phyloP scores from a whole-genome alignment of 805 yeast species.

The Teunomyces gatunensis region DNA sequence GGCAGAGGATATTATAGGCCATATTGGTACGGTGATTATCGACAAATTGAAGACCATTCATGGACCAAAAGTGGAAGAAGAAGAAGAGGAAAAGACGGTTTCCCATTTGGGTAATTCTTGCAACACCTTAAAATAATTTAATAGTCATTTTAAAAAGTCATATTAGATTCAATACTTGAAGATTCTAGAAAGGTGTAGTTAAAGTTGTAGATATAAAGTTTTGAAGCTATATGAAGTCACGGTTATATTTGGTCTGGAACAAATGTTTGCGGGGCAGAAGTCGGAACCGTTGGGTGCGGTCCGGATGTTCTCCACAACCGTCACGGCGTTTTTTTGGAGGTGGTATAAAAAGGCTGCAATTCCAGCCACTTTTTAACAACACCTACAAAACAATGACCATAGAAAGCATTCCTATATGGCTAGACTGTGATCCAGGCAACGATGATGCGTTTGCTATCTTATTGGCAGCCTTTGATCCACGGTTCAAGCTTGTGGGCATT shows the following conservation, averaged over 20 bases:
- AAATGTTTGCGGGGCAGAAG: neutral
- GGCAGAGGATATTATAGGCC: slow-evolving; percentile 75
- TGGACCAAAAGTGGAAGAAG: neutral
- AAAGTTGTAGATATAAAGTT: too few species aligned
- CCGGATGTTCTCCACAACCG: slow-evolving; percentile 1
- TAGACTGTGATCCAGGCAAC: slow-evolving; percentile 92
- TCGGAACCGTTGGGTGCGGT: neutral
- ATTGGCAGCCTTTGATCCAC: slow-evolving; percentile 58
- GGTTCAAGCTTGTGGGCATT: slow-evolving; percentile 60
- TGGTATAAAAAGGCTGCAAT: neutral
- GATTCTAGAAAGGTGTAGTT: too few species aligned
- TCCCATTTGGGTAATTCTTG: neutral
- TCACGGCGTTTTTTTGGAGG: neutral
- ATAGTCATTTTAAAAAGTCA: too few species aligned
- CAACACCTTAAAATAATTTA: neutral
- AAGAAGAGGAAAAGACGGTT: neutral
- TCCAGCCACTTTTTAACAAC: neutral
- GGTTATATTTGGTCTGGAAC: neutral
- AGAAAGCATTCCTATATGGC: slow-evolving; percentile 61
- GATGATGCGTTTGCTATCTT: slow-evolving; percentile 81
- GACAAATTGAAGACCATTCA: slow-evolving; percentile 7
- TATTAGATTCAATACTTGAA: too few species aligned
- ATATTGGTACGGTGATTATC: slow-evolving; percentile 50
- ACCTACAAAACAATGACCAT: slow-evolving; percentile 15
- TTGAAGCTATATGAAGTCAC: neutral